Evolutionary conservation across 176 grass and related monocot genomes (phyloP), one percentile per base, ranked within the genome.

Genomic region (Carex scoparia): DNA sequence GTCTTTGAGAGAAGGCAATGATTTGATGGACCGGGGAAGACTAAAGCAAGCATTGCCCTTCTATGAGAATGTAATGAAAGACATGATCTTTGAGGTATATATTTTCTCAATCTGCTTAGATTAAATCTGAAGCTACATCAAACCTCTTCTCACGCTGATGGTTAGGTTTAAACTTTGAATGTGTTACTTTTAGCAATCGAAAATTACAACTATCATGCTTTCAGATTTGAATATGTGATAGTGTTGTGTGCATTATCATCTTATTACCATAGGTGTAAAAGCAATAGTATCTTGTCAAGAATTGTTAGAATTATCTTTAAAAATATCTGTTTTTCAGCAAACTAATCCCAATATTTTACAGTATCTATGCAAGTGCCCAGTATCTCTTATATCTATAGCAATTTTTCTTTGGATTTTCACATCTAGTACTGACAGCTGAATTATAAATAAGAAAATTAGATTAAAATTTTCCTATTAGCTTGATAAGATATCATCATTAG

Each of bases 31-130:
- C 90, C 83, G 85, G 84, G 92, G 95, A 94, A 94, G 85, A 55
- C 89, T 98, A 54, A 88, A 79, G 84, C 87, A 93, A 88, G 91
- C 92, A 54, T 61, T 94, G 63, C 91, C 92, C 81, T 98, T 90
- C 82, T 98, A 91, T 90, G 92, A 94, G 91, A 94, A 93, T 80
- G 90, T 98, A 74, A 94, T 93, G 95, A 62, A 93, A 23, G 88
- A 88, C 66, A 85, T 93, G 64, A 84, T 94, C 75, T 94, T 94
- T 87, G 92, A 98, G 95, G 92, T 98, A 94, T 54, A 69, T 54
- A 16, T 72, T n/a, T 84, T 79, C 61, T 31, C 19, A 59, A 30
- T 48, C 31, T 70, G 54, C 59, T 81, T 54, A 48, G 33, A 31
- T 53, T 79, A 38, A 23, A 55, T 49, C 11, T 84, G 18, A 18